Evolutionary conservation across 257 asterid species (phyloP), one percentile per base, ranked within the genome.

Genomic region (Pogostemon cablin): DNA sequence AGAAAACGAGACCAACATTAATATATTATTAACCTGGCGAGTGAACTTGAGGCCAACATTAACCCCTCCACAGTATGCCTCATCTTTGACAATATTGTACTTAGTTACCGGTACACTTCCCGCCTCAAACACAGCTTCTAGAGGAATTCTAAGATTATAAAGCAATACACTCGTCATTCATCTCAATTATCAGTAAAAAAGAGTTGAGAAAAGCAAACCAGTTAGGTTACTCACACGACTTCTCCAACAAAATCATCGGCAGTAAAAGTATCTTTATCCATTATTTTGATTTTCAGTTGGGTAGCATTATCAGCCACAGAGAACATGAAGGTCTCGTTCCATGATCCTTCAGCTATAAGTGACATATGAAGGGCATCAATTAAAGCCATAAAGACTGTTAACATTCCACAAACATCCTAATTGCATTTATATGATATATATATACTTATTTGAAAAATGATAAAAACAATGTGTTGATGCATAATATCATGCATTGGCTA

Each of bases 311-410:
- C 69, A 9, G 86, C 65, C 68, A 88, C 69, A 11, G 80, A 63
- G 72, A 90, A 90, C 58, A 88, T 52, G 77, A 90, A 88, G 11
- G 90, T 88, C 61, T 90, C 91, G 8, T 90, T 83, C 97, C 97
- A 90, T 46, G 87, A 69, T 59, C 93, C 91, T 67, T 78, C 71
- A 46, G 88, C 96, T 88, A 77, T 77, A 72, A 5, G 40, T 59
- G 56, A 3, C 20, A 59, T 40, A 52, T 15, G 42, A 43, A 39
- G 71, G 8, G 11, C 20, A 48, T 41, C 60, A 35, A 8, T 50
- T 7, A 9, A 37, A 67, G 12, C 43, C 62, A 9, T 9, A 39
- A 7, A 53, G 15, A 15, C 49, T 50, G 39, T 38, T 4, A 9
- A 34, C 58, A 37, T 46, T n/a, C 4, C 4, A 17, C 1, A 49